Conservation (phyloP, 139 green algal species). For the Choricystis sp. region DNA sequence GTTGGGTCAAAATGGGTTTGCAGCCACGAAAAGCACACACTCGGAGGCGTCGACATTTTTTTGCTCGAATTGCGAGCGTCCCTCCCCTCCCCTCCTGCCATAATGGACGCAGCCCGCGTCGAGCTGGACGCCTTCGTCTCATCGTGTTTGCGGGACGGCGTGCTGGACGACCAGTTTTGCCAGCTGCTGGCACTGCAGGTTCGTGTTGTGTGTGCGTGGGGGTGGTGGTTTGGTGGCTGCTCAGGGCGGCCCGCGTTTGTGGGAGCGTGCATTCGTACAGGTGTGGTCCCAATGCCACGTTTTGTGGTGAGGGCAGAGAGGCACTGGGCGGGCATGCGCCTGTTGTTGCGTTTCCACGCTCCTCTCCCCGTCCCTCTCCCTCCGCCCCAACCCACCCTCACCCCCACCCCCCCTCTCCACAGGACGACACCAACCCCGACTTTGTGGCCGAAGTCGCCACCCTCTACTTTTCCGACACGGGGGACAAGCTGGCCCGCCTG, state of each 20-base stretch:
- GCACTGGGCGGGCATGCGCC: no score
- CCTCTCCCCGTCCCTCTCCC: not conserved
- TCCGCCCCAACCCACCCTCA: not conserved
- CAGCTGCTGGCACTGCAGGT: conserved; percentile 56
- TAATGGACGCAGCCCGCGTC: not conserved
- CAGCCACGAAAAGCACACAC: no score
- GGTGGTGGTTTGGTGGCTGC: not conserved
- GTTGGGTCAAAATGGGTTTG: no score
- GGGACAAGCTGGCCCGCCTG: conserved; percentile 15
- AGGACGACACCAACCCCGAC: conserved; percentile 70
- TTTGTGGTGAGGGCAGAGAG: not conserved
- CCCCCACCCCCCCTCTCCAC: conserved; percentile 1
- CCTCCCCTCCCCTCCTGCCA: not conserved
- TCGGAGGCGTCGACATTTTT: no score
- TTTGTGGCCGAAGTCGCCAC: conserved; percentile 63
- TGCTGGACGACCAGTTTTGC: conserved; percentile 63
- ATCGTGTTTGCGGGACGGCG: conserved; percentile 14
- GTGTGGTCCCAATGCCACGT: not conserved
- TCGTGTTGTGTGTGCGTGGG: not conserved
- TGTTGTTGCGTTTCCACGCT: not conserved
- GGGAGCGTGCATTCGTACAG: not conserved
- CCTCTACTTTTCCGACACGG: conserved; percentile 64
- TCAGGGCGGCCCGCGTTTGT: not conserved
- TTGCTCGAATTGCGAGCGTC: no score
- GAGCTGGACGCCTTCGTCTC: conserved; percentile 13